phyloP scores from a whole-genome alignment of 2,329 filamentous ascomycete genomes.

The Alternaria triticimaculans region DNA sequence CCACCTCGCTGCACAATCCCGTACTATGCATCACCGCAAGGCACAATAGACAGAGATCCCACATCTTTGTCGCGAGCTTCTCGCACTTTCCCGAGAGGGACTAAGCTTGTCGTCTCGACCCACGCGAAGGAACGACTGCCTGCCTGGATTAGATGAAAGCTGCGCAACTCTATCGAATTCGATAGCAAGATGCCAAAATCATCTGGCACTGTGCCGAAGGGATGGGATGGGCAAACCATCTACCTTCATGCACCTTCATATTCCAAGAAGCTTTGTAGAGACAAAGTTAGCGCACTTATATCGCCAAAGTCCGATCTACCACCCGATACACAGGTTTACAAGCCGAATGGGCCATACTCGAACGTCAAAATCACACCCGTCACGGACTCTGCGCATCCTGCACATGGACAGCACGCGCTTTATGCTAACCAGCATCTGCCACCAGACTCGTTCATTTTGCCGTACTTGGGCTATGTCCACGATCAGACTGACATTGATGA shows the following conservation, averaged over 20 bases:
- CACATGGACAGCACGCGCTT: constrained; percentile 56
- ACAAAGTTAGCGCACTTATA: constrained; percentile 33
- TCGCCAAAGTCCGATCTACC: constrained; percentile 25
- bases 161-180: not conserved
- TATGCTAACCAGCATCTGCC: constrained; percentile 54
- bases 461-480: constrained; percentile 59
- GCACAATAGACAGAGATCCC: not conserved
- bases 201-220: constrained; percentile 30
- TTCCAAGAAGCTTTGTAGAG: constrained; percentile 37
- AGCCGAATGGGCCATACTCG: constrained; percentile 37
- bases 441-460: constrained; percentile 56
- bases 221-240: constrained; percentile 35
- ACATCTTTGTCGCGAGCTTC: not conserved
- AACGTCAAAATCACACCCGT: constrained; percentile 54
- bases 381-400: constrained; percentile 53
- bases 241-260: constrained; percentile 42
- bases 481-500: constrained; percentile 51
- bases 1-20: not conserved
- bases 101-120: not conserved
- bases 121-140: not conserved
- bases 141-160: not conserved
- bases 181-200: constrained; percentile 4
- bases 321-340: constrained; percentile 17
- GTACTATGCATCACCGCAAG: not conserved
- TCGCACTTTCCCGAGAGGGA: not conserved